Evolutionary conservation across 768 basidiomycete species (phyloP), one percentile per base, ranked within the genome.

Genomic region (Serendipita sp.): DNA sequence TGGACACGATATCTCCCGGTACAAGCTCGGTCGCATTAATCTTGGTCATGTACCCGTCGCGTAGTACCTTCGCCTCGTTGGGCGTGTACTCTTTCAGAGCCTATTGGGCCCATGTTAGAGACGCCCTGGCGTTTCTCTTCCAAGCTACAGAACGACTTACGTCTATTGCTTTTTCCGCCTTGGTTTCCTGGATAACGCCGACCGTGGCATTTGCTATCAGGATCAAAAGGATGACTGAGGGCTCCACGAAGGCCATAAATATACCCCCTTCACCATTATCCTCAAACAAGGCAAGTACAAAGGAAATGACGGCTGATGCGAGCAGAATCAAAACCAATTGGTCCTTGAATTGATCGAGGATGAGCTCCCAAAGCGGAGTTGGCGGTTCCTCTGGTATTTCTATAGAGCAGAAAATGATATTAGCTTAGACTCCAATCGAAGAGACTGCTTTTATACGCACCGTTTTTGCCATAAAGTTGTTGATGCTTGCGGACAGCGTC

Each of bases 261-360:
- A 84, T 76, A 5, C 63, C 64, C 17, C 62, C 64, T 58, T 82
- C 83, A 13, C 82, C 78, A 1, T 82, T 77, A 63, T 87, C 83
- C 70, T 99, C 95, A 63, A 98, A 77, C 33, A 95, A 73, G 5
- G 95, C 95, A 42, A 99, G 78, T 14, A 94, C 77, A 73, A 99
- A 94, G 9, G 95, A 98, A 67, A 98, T 80, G 48, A 89, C 84
- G 13, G 95, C 95, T 1, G 93, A 96, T 2, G 81, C 93, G 50
- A 99, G 85, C 34, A 99, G 81, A 70, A 99, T 98, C 66, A 99
- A 85, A 43, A 99, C 95, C 30, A 99, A 82, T 73, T 96, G 92
- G 75, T 99, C 95, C 78, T 98, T 88, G 80, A 99, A 99, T 75
- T 99, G 95, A 67, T 96, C 93, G n/a, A 99, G 79, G 64, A 99